Percentiles rank a stretch among this genome's conserved stretches.
Evolutionary conservation across 805 yeast species (phyloP).

Genomic region (Vanderwaltozyma verrucispora): DNA sequence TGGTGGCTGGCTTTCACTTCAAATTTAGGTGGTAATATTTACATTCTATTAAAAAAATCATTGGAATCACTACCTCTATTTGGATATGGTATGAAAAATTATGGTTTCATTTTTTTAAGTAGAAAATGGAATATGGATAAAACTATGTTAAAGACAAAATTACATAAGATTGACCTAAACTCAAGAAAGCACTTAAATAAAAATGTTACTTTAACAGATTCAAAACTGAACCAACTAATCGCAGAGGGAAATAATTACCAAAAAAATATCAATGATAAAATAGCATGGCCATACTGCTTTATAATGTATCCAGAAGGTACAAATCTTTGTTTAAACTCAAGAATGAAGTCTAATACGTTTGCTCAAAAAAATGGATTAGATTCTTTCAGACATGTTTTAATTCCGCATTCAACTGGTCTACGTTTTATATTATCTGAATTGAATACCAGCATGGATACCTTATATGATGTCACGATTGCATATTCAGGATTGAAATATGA

Average conservation of each 20-base stretch:
- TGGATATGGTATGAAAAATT: constrained; percentile 80
- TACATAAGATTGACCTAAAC: constrained; percentile 48
- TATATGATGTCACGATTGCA: constrained; percentile 78
- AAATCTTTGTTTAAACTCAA: constrained; percentile 58
- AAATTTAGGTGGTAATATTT: constrained; percentile 50
- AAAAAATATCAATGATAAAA: constrained; percentile 15
- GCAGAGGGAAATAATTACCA: too few relatives aligned
- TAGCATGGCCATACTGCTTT: constrained; percentile 51
- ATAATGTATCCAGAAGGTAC: constrained; percentile 94
- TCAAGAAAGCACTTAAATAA: too few relatives aligned
- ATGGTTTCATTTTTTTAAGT: constrained; percentile 65
- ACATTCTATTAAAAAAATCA: constrained; percentile 70
- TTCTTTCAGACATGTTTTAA: constrained; percentile 49
- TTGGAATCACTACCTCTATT: constrained; percentile 58
- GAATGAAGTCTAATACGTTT: constrained; percentile 44
- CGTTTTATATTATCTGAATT: constrained; percentile 52
- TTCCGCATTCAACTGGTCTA: constrained; percentile 81
- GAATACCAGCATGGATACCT: constrained; percentile 39
- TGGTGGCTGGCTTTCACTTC: constrained; percentile 81
- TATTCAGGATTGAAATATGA: constrained; percentile 57
- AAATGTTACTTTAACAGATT: too few relatives aligned
- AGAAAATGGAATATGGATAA: constrained; percentile 83
- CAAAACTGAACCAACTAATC: too few relatives aligned
- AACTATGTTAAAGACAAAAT: constrained; percentile 41
- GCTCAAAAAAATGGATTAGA: constrained; percentile 42